Percentiles rank a stretch among this genome's conserved stretches.
These are phyloP conservation scores for slime mould (Dictyostelium discoideum) DNA, from an alignment of 78 protist species.

Conservation along the genomic window dicty_2.7 NC_007089.4:3884001-3884500, in stretches of 20 bases:
- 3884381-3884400: constrained; percentile 56
- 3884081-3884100: constrained; percentile 76
- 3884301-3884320: constrained; percentile 60
- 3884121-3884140: constrained; percentile 77
- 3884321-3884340: constrained; percentile 67
- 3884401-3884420: constrained; percentile 71
- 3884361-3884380: constrained; percentile 79
- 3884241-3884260: constrained; percentile 70
- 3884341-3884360: constrained; percentile 67
- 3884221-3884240: constrained; percentile 42
- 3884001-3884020: not conserved
- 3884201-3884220: constrained; percentile 79
- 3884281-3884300: constrained; percentile 55
- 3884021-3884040: constrained; percentile 47
- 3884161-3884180: constrained; percentile 54
- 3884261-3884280: constrained; percentile 78
- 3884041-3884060: constrained; percentile 17
- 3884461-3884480: constrained; percentile 75
- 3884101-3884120: constrained; percentile 58
- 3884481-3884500: constrained; percentile 35
- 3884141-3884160: constrained; percentile 52
- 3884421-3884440: constrained; percentile 65
- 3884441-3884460: constrained; percentile 69
- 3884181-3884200: constrained; percentile 64
- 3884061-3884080: constrained; percentile 76